phyloP scores from a whole-genome alignment of 2,329 filamentous ascomycete genomes.

The Phialophora chinensis region DNA sequence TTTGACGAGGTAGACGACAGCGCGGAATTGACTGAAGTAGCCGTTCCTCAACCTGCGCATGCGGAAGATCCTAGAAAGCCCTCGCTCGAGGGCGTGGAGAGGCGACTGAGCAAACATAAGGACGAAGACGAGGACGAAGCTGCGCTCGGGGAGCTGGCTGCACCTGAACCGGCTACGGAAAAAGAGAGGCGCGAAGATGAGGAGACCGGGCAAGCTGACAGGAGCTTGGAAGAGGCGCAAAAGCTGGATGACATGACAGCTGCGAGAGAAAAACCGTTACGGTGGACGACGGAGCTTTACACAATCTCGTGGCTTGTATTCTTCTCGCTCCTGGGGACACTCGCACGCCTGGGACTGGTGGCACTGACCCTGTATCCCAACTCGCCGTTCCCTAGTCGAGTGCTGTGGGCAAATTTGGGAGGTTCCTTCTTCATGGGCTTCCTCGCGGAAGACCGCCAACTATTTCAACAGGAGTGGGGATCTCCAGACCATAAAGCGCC shows the following conservation, averaged over 20 bases:
- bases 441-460: slow-evolving; percentile 72
- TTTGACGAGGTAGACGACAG: slow-evolving; percentile 1
- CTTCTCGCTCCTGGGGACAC: slow-evolving; percentile 79
- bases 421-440: slow-evolving; percentile 83
- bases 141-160: slow-evolving; percentile 22
- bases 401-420: slow-evolving; percentile 82
- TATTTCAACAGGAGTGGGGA: slow-evolving; percentile 63
- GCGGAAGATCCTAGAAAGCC: slow-evolving; percentile 18
- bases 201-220: slow-evolving; percentile 16
- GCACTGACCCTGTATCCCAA: slow-evolving; percentile 77
- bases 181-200: slow-evolving; percentile 20
- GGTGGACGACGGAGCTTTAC: slow-evolving; percentile 30
- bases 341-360: slow-evolving; percentile 77
- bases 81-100: slow-evolving; percentile 17
- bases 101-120: slow-evolving; percentile 19
- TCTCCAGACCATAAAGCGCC: slow-evolving; percentile 30
- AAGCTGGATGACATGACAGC: slow-evolving; percentile 6
- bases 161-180: slow-evolving; percentile 10
- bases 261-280: slow-evolving; percentile 11
- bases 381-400: slow-evolving; percentile 72
- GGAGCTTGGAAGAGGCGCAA: slow-evolving; percentile 26
- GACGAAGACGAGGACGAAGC: neutral
- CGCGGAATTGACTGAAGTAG: slow-evolving; percentile 22
- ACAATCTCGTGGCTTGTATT: slow-evolving; percentile 78
- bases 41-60: slow-evolving; percentile 13